phyloP scores from a whole-genome alignment of 2,329 filamentous ascomycete species.

The Aspergillus luchuensis region DNA sequence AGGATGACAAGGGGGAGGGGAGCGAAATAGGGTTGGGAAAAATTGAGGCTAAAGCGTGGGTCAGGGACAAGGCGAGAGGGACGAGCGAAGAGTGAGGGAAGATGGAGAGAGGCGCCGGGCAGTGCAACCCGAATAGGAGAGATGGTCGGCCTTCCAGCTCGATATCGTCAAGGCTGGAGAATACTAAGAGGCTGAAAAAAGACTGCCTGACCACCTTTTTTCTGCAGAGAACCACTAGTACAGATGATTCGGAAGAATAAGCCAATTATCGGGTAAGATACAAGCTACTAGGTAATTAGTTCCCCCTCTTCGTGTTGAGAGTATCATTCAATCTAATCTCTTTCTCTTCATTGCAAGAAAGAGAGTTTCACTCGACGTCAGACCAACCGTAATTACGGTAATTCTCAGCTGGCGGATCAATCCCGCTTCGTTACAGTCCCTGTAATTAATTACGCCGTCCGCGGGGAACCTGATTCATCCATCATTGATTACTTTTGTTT shows the following conservation, averaged over 20 bases:
- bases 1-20: conserved; percentile 8
- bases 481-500: background rate
- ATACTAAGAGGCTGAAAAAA: background rate
- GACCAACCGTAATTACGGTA: conserved; percentile 7
- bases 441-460: conserved; percentile 3
- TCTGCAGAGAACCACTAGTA: background rate
- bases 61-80: conserved; percentile 24
- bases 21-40: conserved; percentile 8
- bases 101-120: conserved; percentile 1
- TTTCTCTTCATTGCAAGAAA: too few relatives aligned
- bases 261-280: background rate
- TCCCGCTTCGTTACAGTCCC: conserved; percentile 6
- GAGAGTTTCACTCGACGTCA: conserved; percentile 1
- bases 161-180: background rate
- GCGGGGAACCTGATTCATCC: background rate
- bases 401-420: background rate
- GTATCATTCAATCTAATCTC: background rate
- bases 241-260: background rate
- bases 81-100: conserved; percentile 2
- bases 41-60: conserved; percentile 8
- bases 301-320: too few relatives aligned
- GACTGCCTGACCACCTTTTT: background rate
- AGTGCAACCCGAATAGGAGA: conserved; percentile 5
- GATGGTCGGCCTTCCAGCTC: background rate
- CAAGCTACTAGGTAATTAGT: too few relatives aligned